phyloP scores from a whole-genome alignment of 306 rosid genomes.

The Abrus pulchellus region DNA sequence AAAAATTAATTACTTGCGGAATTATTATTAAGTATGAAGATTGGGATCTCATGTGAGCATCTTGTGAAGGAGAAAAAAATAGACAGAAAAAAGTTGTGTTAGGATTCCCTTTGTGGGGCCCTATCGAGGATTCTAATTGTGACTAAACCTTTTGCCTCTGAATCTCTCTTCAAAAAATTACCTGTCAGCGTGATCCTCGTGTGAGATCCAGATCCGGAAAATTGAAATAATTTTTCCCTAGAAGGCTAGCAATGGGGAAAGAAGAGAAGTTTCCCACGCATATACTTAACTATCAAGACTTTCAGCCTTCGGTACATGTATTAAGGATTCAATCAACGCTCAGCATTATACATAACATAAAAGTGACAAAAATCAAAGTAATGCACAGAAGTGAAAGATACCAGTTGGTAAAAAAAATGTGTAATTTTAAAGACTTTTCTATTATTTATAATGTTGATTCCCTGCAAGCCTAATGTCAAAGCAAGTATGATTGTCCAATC shows the following conservation, averaged over 20 bases:
- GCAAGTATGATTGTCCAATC: conserved; percentile 1
- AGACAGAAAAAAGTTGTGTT: conserved; percentile 16
- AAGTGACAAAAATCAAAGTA: conserved; percentile 11
- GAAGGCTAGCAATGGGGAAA: conserved; percentile 3
- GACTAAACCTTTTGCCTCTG: neutral
- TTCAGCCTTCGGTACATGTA: neutral
- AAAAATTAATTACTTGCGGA: neutral
- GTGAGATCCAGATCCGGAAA: conserved; percentile 41
- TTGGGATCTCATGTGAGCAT: conserved; percentile 18
- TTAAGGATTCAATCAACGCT: neutral
- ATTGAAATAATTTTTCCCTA: conserved; percentile 26
- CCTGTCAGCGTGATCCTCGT: conserved; percentile 2
- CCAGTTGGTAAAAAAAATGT: neutral
- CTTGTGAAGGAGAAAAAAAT: conserved; percentile 2
- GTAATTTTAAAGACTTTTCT: neutral
- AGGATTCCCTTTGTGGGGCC: conserved; percentile 1
- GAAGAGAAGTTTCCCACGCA: neutral
- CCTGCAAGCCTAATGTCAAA: conserved; percentile 11
- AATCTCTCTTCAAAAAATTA: conserved; percentile 18
- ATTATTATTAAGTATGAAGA: neutral
- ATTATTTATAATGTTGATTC: neutral
- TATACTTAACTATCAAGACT: conserved; percentile 5
- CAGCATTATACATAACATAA: neutral
- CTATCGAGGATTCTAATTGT: neutral
- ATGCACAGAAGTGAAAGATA: neutral